These are phyloP conservation scores for Komagataella populi DNA, from an alignment of 805 yeast genomes.

Conservation along the genomic window DNA sequence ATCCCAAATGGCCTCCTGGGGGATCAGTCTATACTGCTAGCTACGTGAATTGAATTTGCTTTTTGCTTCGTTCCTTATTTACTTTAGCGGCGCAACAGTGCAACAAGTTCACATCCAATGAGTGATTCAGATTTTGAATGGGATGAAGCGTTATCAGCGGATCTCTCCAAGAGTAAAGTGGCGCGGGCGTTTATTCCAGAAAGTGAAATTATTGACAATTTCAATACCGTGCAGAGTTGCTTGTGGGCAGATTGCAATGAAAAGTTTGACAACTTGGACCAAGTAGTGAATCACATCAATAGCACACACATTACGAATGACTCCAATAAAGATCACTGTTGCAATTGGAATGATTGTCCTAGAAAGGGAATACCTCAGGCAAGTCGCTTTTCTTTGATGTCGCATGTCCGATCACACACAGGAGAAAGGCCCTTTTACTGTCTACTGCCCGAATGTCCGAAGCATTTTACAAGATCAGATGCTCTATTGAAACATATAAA, in stretches of 20 bases:
- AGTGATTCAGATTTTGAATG: slow-evolving; percentile 2
- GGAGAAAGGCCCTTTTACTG: slow-evolving; percentile 58
- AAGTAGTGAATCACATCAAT: slow-evolving; percentile 25
- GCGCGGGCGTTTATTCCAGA: not conserved
- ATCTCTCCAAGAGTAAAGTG: not conserved
- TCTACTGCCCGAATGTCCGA: slow-evolving; percentile 51
- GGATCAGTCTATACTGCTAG: not conserved
- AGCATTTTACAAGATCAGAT: slow-evolving; percentile 43
- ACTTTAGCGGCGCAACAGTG: not conserved
- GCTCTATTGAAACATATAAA: slow-evolving; percentile 53
- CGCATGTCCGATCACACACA: slow-evolving; percentile 55
- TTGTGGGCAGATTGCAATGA: slow-evolving; percentile 23
- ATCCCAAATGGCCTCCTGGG: not conserved
- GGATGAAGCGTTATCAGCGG: not conserved
- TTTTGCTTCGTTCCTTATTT: not conserved
- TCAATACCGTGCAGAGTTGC: slow-evolving; percentile 10
- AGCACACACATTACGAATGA: slow-evolving; percentile 21
- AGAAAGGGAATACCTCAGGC: slow-evolving; percentile 37
- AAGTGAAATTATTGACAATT: not conserved
- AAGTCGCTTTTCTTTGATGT: slow-evolving; percentile 40
- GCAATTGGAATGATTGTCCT: slow-evolving; percentile 52
- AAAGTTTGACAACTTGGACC: slow-evolving; percentile 18
- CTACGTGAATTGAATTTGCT: not conserved
- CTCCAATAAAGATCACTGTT: slow-evolving; percentile 25
- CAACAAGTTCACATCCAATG: not conserved